phyloP scores from a whole-genome alignment of 139 green algal species.

The Coelastrella sp. region DNA sequence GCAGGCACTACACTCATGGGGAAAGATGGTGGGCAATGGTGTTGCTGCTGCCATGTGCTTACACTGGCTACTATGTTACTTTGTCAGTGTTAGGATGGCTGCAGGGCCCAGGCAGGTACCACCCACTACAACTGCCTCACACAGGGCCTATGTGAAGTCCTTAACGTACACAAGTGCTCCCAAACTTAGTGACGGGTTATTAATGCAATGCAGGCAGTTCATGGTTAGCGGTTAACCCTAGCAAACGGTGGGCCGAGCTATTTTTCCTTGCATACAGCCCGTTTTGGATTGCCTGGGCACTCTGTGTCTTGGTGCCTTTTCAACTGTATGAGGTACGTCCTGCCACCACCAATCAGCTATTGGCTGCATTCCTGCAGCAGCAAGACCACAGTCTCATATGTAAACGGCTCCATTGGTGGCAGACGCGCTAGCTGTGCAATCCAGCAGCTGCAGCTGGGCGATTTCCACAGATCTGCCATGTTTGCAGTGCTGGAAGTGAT shows the following conservation, averaged over 20 bases:
- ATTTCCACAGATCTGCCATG: too few relatives aligned
- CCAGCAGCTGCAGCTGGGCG: too few relatives aligned
- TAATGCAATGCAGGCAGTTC: conserved; percentile 2
- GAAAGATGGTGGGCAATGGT: neutral
- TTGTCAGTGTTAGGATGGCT: too few relatives aligned
- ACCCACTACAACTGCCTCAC: too few relatives aligned
- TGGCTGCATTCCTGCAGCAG: too few relatives aligned
- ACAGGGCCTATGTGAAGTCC: too few relatives aligned
- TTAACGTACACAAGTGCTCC: neutral
- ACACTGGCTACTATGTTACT: neutral
- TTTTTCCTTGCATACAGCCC: conserved; percentile 94
- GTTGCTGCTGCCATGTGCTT: neutral
- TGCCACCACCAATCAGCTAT: too few relatives aligned
- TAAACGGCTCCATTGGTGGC: too few relatives aligned
- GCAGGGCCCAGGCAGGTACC: too few relatives aligned
- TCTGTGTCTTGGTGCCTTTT: conserved; percentile 93
- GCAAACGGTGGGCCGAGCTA: conserved; percentile 92
- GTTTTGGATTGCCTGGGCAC: conserved; percentile 91
- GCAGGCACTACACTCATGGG: neutral
- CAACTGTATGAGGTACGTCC: conserved; percentile 89
- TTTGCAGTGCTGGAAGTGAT: too few relatives aligned
- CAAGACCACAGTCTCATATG: too few relatives aligned
- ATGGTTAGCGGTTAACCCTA: conserved; percentile 85
- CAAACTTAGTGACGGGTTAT: neutral
- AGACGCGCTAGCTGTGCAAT: neutral